Evolutionary conservation across 2,329 filamentous ascomycete genomes (phyloP).

Genomic region (Colletotrichum lupini): DNA sequence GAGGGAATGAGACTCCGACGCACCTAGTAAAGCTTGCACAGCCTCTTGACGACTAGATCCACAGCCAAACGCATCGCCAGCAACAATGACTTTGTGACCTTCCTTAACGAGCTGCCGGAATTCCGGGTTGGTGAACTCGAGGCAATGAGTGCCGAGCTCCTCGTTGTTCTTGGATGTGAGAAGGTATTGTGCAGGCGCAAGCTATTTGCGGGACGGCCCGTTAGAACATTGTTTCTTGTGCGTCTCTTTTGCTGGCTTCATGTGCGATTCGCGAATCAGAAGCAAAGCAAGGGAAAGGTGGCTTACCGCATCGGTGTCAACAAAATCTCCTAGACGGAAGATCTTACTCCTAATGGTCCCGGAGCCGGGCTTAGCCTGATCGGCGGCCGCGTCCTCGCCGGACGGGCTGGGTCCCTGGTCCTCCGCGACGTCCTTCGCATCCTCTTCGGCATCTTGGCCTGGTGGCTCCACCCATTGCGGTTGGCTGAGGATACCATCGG

Average conservation of each 20-base stretch:
- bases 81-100: constrained; percentile 53
- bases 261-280: constrained; percentile 2
- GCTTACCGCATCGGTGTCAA: constrained; percentile 38
- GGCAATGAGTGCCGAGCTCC: constrained; percentile 38
- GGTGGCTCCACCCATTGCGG: constrained; percentile 18
- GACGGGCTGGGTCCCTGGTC: not conserved
- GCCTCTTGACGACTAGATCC: constrained; percentile 58
- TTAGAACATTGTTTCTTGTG: not conserved
- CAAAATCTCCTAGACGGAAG: constrained; percentile 36
- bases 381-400: not conserved
- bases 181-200: constrained; percentile 52
- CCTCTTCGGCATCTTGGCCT: not conserved
- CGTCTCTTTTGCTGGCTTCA: constrained; percentile 31
- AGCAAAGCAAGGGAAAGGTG: not conserved
- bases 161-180: constrained; percentile 39
- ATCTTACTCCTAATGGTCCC: constrained; percentile 31
- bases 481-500: not conserved
- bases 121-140: constrained; percentile 36
- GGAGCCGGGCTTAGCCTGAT: not conserved
- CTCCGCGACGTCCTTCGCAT: not conserved
- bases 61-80: constrained; percentile 56
- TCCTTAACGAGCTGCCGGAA: constrained; percentile 33
- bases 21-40: constrained; percentile 49
- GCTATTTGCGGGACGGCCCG: constrained; percentile 38
- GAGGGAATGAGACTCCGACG: not conserved